Evolutionary conservation across 768 basidiomycete genomes (phyloP).

Genomic region (Leccinum barrowsii): DNA sequence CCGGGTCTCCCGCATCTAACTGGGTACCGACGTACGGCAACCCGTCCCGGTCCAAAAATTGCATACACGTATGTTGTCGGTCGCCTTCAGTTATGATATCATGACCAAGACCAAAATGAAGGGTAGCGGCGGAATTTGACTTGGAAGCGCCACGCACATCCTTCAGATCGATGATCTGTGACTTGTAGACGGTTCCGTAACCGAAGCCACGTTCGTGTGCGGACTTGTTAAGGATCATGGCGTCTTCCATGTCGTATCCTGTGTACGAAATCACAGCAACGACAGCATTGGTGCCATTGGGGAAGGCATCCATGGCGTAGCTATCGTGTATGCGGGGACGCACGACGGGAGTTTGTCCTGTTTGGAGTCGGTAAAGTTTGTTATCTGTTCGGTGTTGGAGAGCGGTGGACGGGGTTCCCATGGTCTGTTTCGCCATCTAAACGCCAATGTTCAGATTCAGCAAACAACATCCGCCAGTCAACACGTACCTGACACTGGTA

Average conservation of each 20-base stretch:
- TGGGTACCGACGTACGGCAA: constrained; percentile 74
- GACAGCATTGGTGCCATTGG: constrained; percentile 95
- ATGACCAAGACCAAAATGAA: constrained; percentile 88
- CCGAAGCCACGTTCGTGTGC: constrained; percentile 97
- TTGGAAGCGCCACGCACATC: constrained; percentile 69
- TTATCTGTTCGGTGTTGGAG: constrained; percentile 93
- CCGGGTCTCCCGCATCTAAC: constrained; percentile 68
- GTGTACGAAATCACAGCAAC: constrained; percentile 99
- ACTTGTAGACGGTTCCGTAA: constrained; percentile 96
- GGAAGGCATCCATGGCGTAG: constrained; percentile 98
- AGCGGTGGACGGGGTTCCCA: constrained; percentile 97
- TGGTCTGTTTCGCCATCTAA: constrained; percentile 99
- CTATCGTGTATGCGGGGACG: constrained; percentile 88
- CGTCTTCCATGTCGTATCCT: constrained; percentile 99
- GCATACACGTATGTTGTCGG: constrained; percentile 39
- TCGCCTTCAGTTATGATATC: constrained; percentile 61
- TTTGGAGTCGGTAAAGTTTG: constrained; percentile 94
- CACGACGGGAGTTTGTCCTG: constrained; percentile 92
- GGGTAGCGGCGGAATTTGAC: constrained; percentile 49
- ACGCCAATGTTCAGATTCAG: constrained; percentile 7
- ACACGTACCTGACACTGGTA: constrained; percentile 82
- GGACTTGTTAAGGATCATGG: constrained; percentile 99
- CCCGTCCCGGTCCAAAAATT: constrained; percentile 78
- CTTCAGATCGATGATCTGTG: constrained; percentile 86
- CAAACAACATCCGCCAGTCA: neutral